phyloP scores from a whole-genome alignment of 2,329 filamentous ascomycete species.

The Aspergillus nomiae region DNA sequence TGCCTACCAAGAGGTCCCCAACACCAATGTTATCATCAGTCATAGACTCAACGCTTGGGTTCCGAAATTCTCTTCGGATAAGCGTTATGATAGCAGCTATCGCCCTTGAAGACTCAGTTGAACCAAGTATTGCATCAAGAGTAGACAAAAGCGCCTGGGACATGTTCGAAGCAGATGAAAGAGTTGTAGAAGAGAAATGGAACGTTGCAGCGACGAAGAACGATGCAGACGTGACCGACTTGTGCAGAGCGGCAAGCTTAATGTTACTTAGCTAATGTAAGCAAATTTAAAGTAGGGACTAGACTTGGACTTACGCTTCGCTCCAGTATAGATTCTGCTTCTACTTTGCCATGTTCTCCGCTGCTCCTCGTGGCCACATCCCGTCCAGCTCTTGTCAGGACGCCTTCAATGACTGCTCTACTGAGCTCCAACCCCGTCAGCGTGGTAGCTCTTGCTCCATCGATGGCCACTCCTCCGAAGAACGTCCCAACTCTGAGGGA shows the following conservation, averaged over 20 bases:
- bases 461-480: conserved; percentile 46
- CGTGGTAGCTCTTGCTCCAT: conserved; percentile 47
- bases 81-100: conserved; percentile 52
- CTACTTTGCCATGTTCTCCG: conserved; percentile 46
- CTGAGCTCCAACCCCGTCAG: conserved; percentile 48
- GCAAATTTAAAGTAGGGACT: not conserved
- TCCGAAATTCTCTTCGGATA: conserved; percentile 47
- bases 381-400: conserved; percentile 46
- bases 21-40: conserved; percentile 45
- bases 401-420: conserved; percentile 47
- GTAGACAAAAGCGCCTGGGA: conserved; percentile 49
- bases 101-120: conserved; percentile 51
- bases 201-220: conserved; percentile 51
- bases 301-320: conserved; percentile 41
- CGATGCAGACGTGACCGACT: conserved; percentile 48
- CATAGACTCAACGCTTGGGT: conserved; percentile 33
- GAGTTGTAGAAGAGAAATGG: conserved; percentile 46
- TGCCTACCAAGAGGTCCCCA: conserved; percentile 47
- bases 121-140: conserved; percentile 50
- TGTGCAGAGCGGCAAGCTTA: conserved; percentile 47
- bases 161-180: conserved; percentile 45
- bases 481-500: conserved; percentile 47
- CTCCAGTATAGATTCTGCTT: conserved; percentile 49
- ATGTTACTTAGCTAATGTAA: conserved; percentile 13
- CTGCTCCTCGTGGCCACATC: conserved; percentile 49